phyloP scores from a whole-genome alignment of 2,329 filamentous ascomycete genomes.

The Davidsoniella virescens region DNA sequence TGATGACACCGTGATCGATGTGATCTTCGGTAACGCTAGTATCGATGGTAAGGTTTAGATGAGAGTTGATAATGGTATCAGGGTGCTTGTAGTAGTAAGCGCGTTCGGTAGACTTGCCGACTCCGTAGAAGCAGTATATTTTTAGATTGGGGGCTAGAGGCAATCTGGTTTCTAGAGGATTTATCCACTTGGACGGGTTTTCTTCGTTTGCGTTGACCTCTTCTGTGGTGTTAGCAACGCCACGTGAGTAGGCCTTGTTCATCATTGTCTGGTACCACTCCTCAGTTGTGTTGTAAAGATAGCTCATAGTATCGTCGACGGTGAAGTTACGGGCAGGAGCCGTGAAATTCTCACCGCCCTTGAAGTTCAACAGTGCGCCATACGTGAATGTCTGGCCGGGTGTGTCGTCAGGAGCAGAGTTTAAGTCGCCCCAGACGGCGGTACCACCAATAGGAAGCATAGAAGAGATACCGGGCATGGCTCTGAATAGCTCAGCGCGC shows the following conservation, averaged over 20 bases:
- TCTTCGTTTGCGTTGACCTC: constrained; percentile 72
- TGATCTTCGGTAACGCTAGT: constrained; percentile 42
- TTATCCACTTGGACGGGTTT: constrained; percentile 77
- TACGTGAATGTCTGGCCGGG: constrained; percentile 57
- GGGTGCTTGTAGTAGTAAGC: constrained; percentile 72
- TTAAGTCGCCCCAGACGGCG: constrained; percentile 81
- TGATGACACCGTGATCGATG: constrained; percentile 76
- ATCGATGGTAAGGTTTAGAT: constrained; percentile 60
- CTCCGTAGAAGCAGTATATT: constrained; percentile 93
- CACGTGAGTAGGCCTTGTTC: constrained; percentile 65
- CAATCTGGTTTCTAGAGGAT: constrained; percentile 76
- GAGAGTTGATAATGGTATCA: constrained; percentile 47
- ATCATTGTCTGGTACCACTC: constrained; percentile 71
- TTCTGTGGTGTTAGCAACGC: constrained; percentile 60
- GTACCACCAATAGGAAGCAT: constrained; percentile 94
- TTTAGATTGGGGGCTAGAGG: constrained; percentile 80
- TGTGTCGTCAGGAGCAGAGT: constrained; percentile 75
- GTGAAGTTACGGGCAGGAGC: constrained; percentile 62
- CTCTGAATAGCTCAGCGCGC: constrained; percentile 81
- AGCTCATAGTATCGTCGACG: constrained; percentile 57
- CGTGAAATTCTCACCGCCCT: constrained; percentile 44
- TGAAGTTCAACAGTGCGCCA: constrained; percentile 77
- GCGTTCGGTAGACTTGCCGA: constrained; percentile 85
- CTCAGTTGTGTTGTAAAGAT: constrained; percentile 63
- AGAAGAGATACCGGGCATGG: constrained; percentile 90